A percentile compares a stretch with the other conserved stretches of the same genome.
phyloP scores from a whole-genome alignment of 1,139 yeast genomes.

The Candida sanyaensis region DNA sequence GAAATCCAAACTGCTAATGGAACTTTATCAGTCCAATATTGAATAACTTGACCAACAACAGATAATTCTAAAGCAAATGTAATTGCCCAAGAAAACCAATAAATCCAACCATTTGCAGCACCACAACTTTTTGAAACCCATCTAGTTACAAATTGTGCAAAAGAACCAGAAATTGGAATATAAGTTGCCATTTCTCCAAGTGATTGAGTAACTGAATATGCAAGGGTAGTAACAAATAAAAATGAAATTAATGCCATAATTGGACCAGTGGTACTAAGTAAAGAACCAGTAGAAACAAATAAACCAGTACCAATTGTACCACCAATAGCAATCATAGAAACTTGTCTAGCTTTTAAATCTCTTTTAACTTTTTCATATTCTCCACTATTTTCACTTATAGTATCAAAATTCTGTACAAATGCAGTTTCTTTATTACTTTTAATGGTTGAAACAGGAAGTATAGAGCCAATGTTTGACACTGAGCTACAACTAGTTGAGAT shows the following conservation, averaged over 20 bases:
- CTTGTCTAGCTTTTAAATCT: slow-evolving; percentile 57
- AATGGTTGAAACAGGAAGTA: background rate
- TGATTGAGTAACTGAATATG: slow-evolving; percentile 65
- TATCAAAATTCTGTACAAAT: slow-evolving; percentile 9
- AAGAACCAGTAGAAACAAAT: slow-evolving; percentile 58
- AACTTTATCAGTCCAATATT: slow-evolving; percentile 72
- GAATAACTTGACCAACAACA: slow-evolving; percentile 73
- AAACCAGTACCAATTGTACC: slow-evolving; percentile 70
- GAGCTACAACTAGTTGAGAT: background rate
- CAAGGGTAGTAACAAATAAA: slow-evolving; percentile 64
- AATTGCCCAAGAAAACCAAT: slow-evolving; percentile 87
- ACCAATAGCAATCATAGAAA: slow-evolving; percentile 69
- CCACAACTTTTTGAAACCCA: slow-evolving; percentile 74
- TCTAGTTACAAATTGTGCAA: slow-evolving; percentile 55
- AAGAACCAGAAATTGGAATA: slow-evolving; percentile 68
- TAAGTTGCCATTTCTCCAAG: slow-evolving; percentile 78
- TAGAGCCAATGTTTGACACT: background rate
- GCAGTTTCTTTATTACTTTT: slow-evolving; percentile 9
- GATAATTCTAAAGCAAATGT: slow-evolving; percentile 83
- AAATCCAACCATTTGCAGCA: slow-evolving; percentile 80
- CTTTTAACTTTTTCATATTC: slow-evolving; percentile 31
- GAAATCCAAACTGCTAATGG: slow-evolving; percentile 79
- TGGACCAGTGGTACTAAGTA: slow-evolving; percentile 66
- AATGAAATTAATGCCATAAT: slow-evolving; percentile 68
- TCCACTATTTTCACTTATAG: slow-evolving; percentile 6